Conservation (phyloP, 2,329 filamentous ascomycete species). For the Paraphoma sp. region DNA sequence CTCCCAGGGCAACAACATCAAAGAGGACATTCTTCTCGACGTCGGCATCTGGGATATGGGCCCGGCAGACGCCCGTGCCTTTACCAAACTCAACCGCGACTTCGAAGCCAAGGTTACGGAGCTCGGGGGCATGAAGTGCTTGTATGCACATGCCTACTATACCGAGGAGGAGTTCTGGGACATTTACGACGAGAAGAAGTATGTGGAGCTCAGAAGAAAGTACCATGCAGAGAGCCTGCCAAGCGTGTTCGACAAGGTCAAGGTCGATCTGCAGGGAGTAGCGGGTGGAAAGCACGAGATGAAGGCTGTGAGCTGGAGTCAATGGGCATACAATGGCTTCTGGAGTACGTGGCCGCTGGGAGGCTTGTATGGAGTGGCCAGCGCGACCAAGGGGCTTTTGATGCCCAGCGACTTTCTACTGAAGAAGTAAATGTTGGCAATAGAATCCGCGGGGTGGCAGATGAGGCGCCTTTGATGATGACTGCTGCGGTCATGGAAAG, state of each 20-base stretch:
- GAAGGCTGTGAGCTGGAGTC: conserved; percentile 30
- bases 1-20: conserved; percentile 36
- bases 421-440: conserved; percentile 26
- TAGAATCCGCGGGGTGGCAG: not conserved
- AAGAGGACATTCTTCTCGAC: conserved; percentile 43
- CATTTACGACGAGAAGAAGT: conserved; percentile 67
- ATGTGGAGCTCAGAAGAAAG: conserved; percentile 67
- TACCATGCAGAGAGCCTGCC: conserved; percentile 70
- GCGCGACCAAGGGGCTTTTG: conserved; percentile 42
- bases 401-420: conserved; percentile 42
- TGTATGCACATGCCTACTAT: conserved; percentile 89
- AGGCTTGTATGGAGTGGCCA: conserved; percentile 49
- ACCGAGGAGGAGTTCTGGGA: conserved; percentile 73
- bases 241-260: conserved; percentile 73
- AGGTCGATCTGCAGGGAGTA: conserved; percentile 51
- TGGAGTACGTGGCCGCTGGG: conserved; percentile 48
- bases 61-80: conserved; percentile 61
- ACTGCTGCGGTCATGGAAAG: not conserved
- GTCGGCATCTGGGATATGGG: conserved; percentile 82
- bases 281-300: conserved; percentile 16
- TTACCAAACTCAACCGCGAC: conserved; percentile 72
- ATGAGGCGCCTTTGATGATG: not conserved
- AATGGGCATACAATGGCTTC: conserved; percentile 32
- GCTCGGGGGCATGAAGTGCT: conserved; percentile 82
- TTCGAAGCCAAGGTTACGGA: conserved; percentile 74